These are phyloP conservation scores for Trichoderma atrobrunneum DNA, from an alignment of 2,329 filamentous ascomycete species.

Conservation along the genomic window DNA sequence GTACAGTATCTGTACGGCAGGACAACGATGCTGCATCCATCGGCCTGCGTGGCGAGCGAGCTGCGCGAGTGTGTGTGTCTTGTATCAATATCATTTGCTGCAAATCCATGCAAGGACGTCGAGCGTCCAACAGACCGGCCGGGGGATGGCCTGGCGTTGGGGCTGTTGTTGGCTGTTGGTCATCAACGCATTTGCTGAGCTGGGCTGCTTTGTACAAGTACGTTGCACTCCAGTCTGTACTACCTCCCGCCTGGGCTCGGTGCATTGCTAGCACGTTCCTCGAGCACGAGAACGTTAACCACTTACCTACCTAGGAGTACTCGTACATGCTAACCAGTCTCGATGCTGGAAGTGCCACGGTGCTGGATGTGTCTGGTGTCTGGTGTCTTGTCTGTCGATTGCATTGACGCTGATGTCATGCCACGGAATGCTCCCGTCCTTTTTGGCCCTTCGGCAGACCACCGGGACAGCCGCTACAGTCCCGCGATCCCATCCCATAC, in stretches of 20 bases:
- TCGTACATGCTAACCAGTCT: no score
- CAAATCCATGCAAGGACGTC: conserved; percentile 14
- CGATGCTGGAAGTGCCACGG: not conserved
- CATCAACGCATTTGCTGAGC: not conserved
- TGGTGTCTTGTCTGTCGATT: no score
- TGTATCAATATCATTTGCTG: not conserved
- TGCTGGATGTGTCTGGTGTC: not conserved
- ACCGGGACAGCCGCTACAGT: not conserved
- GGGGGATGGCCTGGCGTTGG: conserved; percentile 2
- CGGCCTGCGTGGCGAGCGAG: not conserved
- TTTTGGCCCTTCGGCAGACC: not conserved
- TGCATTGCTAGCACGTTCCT: not conserved
- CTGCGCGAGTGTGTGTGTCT: not conserved
- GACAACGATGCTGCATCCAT: not conserved
- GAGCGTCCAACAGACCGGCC: conserved; percentile 6
- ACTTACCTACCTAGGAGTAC: not conserved
- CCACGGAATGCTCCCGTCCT: no score
- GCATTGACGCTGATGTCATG: not conserved
- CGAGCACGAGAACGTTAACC: not conserved
- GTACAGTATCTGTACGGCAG: not conserved
- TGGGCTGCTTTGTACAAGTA: not conserved
- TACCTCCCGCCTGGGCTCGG: not conserved
- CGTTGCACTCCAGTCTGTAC: not conserved
- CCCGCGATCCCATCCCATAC: not conserved
- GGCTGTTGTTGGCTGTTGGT: conserved; percentile 13